These are phyloP conservation scores for Cercophora sp. DNA, from an alignment of 495 filamentous ascomycete genomes.

Conservation along the genomic window DNA sequence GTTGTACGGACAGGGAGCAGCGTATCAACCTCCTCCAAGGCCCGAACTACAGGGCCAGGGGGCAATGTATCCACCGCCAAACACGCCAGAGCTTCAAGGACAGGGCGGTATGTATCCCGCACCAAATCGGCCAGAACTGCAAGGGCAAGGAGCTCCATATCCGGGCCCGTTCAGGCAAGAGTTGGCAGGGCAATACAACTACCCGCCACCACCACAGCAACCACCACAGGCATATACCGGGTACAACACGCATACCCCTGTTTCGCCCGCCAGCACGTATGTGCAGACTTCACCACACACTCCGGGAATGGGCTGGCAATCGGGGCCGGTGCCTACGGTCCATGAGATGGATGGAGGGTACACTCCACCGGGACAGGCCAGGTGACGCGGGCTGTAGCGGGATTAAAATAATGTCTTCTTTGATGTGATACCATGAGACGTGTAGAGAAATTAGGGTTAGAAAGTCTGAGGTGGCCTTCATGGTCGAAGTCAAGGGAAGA, in stretches of 20 bases:
- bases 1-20: constrained; percentile 22
- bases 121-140: constrained; percentile 11
- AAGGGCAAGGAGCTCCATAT: constrained; percentile 11
- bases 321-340: constrained; percentile 31
- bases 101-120: constrained; percentile 16
- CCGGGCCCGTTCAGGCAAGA: neutral
- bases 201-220: constrained; percentile 7
- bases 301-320: constrained; percentile 34
- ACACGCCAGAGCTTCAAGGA: constrained; percentile 18
- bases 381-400: neutral
- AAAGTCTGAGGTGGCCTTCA: neutral
- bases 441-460: neutral
- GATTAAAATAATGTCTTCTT: neutral
- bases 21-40: constrained; percentile 9
- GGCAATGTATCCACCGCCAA: constrained; percentile 1
- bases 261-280: constrained; percentile 5
- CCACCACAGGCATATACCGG: constrained; percentile 1
- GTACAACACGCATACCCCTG: neutral
- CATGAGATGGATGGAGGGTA: constrained; percentile 39
- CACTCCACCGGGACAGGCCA: constrained; percentile 10
- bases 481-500: too few species aligned
- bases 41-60: constrained; percentile 19
- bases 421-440: neutral
- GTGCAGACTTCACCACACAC: constrained; percentile 2
- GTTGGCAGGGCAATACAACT: constrained; percentile 17